Conservation (phyloP, 495 filamentous ascomycete genomes). For the Platismatia glauca region DNA sequence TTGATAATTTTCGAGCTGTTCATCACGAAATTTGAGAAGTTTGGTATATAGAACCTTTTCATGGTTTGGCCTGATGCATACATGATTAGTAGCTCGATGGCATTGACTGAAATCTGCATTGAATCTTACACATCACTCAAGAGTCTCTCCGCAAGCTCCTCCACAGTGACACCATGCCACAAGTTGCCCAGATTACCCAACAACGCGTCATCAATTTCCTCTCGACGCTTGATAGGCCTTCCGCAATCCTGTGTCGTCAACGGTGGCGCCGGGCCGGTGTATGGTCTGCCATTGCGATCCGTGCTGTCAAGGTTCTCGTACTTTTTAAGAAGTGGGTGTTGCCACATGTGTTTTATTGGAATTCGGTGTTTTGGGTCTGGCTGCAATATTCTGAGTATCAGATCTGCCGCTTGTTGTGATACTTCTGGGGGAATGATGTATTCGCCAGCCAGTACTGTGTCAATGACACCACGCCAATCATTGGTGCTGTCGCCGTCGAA, state of each 20-base stretch:
- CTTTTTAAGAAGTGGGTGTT: conserved; percentile 70
- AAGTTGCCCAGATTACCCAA: conserved; percentile 75
- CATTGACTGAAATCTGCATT: not conserved
- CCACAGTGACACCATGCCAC: conserved; percentile 73
- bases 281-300: conserved; percentile 37
- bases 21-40: conserved; percentile 68
- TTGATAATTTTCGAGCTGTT: conserved; percentile 74
- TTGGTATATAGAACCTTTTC: conserved; percentile 88
- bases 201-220: conserved; percentile 68
- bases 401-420: conserved; percentile 61
- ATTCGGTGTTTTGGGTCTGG: conserved; percentile 68
- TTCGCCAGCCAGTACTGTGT: conserved; percentile 57
- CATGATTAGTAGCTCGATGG: not conserved
- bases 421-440: conserved; percentile 64
- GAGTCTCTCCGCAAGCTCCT: conserved; percentile 58
- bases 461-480: conserved; percentile 40
- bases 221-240: conserved; percentile 37
- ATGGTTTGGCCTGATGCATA: conserved; percentile 56
- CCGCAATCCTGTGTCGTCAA: conserved; percentile 48
- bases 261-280: conserved; percentile 45
- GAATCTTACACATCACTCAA: conserved; percentile 56
- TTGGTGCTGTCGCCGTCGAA: conserved; percentile 63
- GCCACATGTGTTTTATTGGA: conserved; percentile 68
- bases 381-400: conserved; percentile 67
- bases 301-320: conserved; percentile 59